A percentile compares a stretch with the other conserved stretches of the same genome.
These are phyloP conservation scores for Hymenoscyphus salicellus DNA, from an alignment of 2,329 filamentous ascomycete genomes.

Conservation along the genomic window DNA sequence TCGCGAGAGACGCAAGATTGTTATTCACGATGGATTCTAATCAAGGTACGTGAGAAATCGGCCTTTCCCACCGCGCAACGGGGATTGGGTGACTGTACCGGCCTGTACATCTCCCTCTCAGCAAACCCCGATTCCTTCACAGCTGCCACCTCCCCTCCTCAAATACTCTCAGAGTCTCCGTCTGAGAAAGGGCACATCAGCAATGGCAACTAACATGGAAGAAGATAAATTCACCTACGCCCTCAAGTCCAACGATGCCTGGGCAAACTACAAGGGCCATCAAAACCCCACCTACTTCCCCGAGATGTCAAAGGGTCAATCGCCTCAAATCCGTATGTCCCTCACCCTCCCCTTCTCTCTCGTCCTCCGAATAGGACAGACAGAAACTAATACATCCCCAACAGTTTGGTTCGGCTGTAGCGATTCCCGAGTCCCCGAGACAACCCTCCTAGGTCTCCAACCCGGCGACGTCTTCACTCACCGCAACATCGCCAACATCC, in stretches of 20 bases:
- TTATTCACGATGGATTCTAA: constrained; percentile 1
- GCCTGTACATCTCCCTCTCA: background rate
- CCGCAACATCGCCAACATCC: constrained; percentile 85
- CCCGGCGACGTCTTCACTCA: constrained; percentile 86
- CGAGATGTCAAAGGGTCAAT: constrained; percentile 64
- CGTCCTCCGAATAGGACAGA: background rate
- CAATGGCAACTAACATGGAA: constrained; percentile 3
- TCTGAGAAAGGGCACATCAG: background rate
- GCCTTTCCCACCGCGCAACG: background rate
- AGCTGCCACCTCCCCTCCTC: background rate
- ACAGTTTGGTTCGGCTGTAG: constrained; percentile 82
- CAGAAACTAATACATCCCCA: background rate
- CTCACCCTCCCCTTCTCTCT: background rate
- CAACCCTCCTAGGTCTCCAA: constrained; percentile 71
- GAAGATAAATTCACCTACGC: constrained; percentile 51
- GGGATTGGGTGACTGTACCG: background rate
- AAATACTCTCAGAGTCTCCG: background rate
- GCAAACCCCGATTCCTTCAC: background rate
- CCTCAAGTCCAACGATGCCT: constrained; percentile 66
- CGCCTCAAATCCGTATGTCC: constrained; percentile 57
- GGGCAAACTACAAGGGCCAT: constrained; percentile 62
- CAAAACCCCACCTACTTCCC: constrained; percentile 70
- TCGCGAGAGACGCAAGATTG: background rate
- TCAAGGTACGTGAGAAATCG: background rate
- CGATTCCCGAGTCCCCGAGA: constrained; percentile 81